Conservation (phyloP, 306 rosid genomes). For the Acacia confusa region DNA sequence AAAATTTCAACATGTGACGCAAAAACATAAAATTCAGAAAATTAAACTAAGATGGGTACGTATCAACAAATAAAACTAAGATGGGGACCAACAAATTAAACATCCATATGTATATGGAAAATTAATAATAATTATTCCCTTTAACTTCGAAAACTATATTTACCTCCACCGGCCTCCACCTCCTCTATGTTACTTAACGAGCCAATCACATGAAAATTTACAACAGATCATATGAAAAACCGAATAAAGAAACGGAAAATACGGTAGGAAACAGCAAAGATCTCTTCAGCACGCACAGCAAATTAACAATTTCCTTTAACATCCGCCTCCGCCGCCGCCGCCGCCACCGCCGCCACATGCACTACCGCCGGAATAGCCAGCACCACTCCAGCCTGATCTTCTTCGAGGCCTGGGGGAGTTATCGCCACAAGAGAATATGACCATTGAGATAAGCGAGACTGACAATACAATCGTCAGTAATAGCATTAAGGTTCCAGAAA, state of each 20-base stretch:
- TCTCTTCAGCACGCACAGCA: not conserved
- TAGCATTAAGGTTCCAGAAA: not conserved
- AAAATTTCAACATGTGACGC: too few relatives aligned
- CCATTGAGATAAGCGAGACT: slow-evolving; percentile 12
- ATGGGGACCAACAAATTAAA: too few relatives aligned
- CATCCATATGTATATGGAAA: not conserved
- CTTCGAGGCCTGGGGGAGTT: not conserved
- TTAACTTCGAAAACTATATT: not conserved
- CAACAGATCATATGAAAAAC: not conserved
- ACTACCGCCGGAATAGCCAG: not conserved
- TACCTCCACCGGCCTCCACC: not conserved
- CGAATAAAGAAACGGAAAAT: not conserved
- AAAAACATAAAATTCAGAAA: not conserved
- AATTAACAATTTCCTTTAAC: not conserved
- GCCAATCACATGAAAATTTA: not conserved
- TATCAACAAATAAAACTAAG: too few relatives aligned
- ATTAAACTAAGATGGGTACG: too few relatives aligned
- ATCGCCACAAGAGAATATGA: slow-evolving; percentile 14
- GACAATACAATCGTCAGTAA: not conserved
- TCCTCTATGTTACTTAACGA: not conserved
- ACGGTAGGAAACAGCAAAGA: not conserved
- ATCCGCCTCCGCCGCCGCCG: not conserved
- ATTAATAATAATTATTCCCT: not conserved
- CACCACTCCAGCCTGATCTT: not conserved
- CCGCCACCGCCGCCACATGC: not conserved